Evolutionary conservation across 306 rosid species (phyloP).

Genomic region (barrel medic (Medicago truncatula)): DNA sequence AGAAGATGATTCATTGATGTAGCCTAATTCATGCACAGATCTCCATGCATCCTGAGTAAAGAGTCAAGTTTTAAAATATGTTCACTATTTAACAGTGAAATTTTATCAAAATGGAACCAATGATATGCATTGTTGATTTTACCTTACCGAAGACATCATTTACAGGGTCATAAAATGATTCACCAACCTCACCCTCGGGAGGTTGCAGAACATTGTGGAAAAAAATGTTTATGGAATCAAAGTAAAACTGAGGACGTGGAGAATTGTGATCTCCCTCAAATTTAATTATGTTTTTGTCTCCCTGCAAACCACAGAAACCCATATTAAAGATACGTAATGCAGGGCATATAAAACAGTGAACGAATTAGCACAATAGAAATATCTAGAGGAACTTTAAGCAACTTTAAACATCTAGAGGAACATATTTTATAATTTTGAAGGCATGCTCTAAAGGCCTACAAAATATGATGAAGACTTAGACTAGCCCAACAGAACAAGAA

Average conservation of each 20-base stretch:
- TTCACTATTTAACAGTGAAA: conserved; percentile 35
- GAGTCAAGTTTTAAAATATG: conserved; percentile 39
- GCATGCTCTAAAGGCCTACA: conserved; percentile 22
- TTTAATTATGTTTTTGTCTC: conserved; percentile 95
- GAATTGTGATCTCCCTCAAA: conserved; percentile 99
- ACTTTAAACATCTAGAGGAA: conserved; percentile 19
- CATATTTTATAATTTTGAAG: conserved; percentile 29
- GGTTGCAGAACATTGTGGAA: conserved; percentile 99
- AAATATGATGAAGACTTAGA: conserved; percentile 13
- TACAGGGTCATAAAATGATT: conserved; percentile 61
- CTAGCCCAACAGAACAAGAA: conserved; percentile 25
- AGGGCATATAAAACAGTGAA: conserved; percentile 17
- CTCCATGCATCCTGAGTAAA: conserved; percentile 74
- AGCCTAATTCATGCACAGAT: conserved; percentile 58
- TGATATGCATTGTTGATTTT: conserved; percentile 51
- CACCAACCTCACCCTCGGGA: conserved; percentile 92
- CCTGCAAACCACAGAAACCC: conserved; percentile 62
- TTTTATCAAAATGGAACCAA: conserved; percentile 35
- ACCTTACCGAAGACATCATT: conserved; percentile 85
- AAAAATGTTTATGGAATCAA: conserved; percentile 92
- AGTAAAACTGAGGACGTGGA: conserved; percentile 98
- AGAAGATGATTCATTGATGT: conserved; percentile 56
- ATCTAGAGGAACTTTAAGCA: conserved; percentile 19
- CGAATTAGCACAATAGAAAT: conserved; percentile 26
- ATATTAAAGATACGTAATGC: conserved; percentile 17